A percentile compares a stretch with the other conserved stretches of the same genome.
Conservation (phyloP, 768 basidiomycete species). For the Kwoniella shandongensis region DNA sequence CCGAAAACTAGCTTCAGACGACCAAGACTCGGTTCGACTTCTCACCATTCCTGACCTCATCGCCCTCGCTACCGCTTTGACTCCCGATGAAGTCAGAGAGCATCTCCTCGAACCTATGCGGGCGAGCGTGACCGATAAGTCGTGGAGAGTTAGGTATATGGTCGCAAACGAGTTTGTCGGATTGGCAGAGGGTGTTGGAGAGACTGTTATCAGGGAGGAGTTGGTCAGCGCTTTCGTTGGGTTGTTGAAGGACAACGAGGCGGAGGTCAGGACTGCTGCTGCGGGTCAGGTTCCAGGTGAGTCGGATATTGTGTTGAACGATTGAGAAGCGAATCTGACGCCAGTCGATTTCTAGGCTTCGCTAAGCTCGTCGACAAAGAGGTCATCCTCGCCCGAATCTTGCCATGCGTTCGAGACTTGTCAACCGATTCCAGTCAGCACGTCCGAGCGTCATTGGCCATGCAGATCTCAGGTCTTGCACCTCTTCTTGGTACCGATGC, state of each 20-base stretch:
- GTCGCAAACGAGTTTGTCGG: constrained; percentile 93
- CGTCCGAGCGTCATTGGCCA: constrained; percentile 92
- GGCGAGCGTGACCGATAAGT: constrained; percentile 87
- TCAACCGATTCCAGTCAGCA: constrained; percentile 94
- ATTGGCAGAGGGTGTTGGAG: constrained; percentile 84
- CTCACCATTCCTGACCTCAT: constrained; percentile 95
- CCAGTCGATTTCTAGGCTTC: constrained; percentile 66
- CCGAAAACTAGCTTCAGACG: constrained; percentile 87
- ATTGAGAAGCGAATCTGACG: background rate
- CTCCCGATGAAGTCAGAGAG: constrained; percentile 85
- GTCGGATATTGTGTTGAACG: constrained; percentile 15
- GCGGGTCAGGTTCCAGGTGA: constrained; percentile 94
- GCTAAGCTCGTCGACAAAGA: constrained; percentile 90
- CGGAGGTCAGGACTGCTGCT: constrained; percentile 94
- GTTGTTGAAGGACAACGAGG: constrained; percentile 95
- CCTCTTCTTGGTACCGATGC: constrained; percentile 89
- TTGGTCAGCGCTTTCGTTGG: constrained; percentile 89
- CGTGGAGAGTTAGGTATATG: constrained; percentile 99
- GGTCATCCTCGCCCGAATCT: constrained; percentile 84
- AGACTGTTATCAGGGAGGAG: constrained; percentile 88
- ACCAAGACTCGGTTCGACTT: constrained; percentile 95
- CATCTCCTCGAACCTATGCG: constrained; percentile 84
- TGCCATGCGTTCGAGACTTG: constrained; percentile 92
- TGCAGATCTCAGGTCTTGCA: constrained; percentile 92
- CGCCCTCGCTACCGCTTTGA: constrained; percentile 79